Evolutionary conservation across 257 asterid species (phyloP), one percentile per base, ranked within the genome.

Genomic region (Solanum tarapatanum): DNA sequence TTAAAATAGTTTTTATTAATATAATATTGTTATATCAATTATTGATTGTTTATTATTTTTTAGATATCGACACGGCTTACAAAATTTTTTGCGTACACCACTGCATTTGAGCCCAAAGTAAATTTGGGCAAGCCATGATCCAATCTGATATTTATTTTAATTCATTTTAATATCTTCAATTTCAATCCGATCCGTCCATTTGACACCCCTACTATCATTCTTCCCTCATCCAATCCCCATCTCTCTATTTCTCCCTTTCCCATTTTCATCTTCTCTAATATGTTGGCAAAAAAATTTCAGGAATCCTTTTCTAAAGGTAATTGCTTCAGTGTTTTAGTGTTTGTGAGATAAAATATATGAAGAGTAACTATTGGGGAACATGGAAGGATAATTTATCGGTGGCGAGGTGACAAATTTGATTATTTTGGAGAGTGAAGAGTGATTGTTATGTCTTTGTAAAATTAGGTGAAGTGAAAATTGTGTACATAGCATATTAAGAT

Each of bases 31-130:
- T 45, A 45, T 45, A 45, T 45, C 17, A 45, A 45, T 45, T 45
- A 45, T 45, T 45, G 4, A 13, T 45, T 45, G 19, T 45, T 45
- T 45, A 45, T 45, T 45, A 48, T 13, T 48, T 43, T 45, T 48
- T 14, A 48, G 19, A 13, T 48, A 48, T 48, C 58, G 7, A 48
- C 21, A 48, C 1, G 3, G 17, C 58, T 48, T 48, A 48, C 58
- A 48, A 48, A 4, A 0, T 0, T 4, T 13, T 13, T 14, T 48
- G 58, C 3, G 1, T 48, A 48, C 7, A 14, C 21, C 21, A 4
- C 0, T 48, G 21, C 19, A 48, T 13, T 13, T 45, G 19, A 45
- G 7, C 6, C 58, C 58, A 45, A 45, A 45, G 58, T 13, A 45
- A 45, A 45, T 45, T 45, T 45, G 58, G 58, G 19, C 19, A 45